Conservation (phyloP, 2,329 filamentous ascomycete species). For the Pseudocercospora pini-densiflorae region DNA sequence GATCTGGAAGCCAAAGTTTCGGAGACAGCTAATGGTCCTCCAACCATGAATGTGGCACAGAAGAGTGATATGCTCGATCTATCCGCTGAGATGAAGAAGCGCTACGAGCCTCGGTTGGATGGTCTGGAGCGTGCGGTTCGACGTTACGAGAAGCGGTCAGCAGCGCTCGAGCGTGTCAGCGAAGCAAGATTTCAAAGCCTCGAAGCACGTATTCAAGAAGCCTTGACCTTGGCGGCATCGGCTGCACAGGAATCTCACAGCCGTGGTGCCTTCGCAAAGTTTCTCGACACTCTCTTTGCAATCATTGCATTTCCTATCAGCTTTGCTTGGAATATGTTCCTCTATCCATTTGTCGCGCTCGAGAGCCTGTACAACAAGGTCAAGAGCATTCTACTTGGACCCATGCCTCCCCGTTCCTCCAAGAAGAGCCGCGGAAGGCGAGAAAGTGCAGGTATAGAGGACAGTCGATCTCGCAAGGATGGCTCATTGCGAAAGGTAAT, state of each 20-base stretch:
- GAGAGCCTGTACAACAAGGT: constrained; percentile 33
- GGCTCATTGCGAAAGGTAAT: neutral
- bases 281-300: constrained; percentile 25
- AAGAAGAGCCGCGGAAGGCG: constrained; percentile 8
- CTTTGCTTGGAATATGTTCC: constrained; percentile 23
- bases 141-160: constrained; percentile 87
- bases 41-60: constrained; percentile 34
- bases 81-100: constrained; percentile 61
- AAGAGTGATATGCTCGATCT: constrained; percentile 40
- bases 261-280: constrained; percentile 28
- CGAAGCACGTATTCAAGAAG: constrained; percentile 74
- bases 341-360: constrained; percentile 27
- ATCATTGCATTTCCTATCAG: constrained; percentile 27
- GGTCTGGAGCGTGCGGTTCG: constrained; percentile 86
- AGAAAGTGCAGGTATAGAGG: constrained; percentile 8
- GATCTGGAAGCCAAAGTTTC: constrained; percentile 39
- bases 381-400: constrained; percentile 30
- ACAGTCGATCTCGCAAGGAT: constrained; percentile 9
- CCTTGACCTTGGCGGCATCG: constrained; percentile 78
- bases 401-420: constrained; percentile 14
- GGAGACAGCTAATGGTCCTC: constrained; percentile 31
- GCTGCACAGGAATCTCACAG: constrained; percentile 57
- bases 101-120: constrained; percentile 81
- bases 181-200: constrained; percentile 75
- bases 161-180: constrained; percentile 73